A percentile compares a stretch with the other conserved stretches of the same genome.
These are phyloP conservation scores for Suillus subalutaceus DNA, from an alignment of 768 basidiomycete genomes.

Conservation along the genomic window DNA sequence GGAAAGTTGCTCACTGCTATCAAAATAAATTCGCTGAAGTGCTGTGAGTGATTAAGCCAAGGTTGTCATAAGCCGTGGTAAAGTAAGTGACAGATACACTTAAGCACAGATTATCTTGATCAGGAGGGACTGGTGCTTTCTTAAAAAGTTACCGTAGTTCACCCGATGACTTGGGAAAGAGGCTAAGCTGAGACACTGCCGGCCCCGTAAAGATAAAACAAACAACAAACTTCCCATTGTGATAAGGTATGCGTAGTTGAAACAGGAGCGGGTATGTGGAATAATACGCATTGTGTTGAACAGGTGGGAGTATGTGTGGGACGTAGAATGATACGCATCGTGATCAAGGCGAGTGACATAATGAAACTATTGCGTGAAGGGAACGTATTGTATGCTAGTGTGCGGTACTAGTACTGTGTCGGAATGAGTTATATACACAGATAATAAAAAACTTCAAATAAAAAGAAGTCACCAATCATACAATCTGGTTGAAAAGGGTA, in stretches of 20 bases:
- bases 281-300: background rate
- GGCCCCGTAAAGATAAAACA: background rate
- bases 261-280: background rate
- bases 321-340: background rate
- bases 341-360: background rate
- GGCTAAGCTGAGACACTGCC: background rate
- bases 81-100: background rate
- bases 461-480: conserved; percentile 1
- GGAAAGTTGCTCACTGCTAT: background rate
- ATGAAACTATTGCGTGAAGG: background rate
- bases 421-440: conserved; percentile 9
- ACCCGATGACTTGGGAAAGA: background rate
- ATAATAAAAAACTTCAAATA: conserved; percentile 5
- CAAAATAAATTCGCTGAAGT: background rate
- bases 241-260: background rate
- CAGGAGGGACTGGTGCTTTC: background rate
- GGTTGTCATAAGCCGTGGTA: background rate
- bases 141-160: background rate
- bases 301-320: background rate
- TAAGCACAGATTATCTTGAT: background rate
- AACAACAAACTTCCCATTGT: background rate
- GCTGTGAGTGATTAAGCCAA: background rate
- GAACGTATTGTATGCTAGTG: conserved; percentile 1
- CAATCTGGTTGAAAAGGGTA: background rate
- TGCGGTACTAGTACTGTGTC: background rate